Evolutionary conservation across 768 basidiomycete species (phyloP).

Genomic region (Russula griseocarnosa): DNA sequence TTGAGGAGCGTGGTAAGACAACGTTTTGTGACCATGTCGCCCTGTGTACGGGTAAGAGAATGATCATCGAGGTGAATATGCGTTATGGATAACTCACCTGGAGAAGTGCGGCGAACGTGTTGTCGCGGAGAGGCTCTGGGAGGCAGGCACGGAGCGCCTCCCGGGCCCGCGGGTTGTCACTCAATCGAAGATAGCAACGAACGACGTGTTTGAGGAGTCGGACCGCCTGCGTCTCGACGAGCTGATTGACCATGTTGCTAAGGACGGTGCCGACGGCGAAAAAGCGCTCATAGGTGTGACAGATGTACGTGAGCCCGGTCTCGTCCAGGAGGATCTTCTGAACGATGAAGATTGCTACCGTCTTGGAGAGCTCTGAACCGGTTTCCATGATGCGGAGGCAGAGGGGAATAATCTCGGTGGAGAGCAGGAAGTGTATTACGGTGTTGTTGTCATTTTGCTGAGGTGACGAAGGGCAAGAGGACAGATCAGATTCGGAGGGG

Average conservation of each 20-base stretch:
- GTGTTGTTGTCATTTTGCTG: slow-evolving; percentile 99
- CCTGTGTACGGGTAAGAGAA: slow-evolving; percentile 42
- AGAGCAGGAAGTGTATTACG: slow-evolving; percentile 97
- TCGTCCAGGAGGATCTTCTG: slow-evolving; percentile 98
- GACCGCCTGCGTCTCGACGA: slow-evolving; percentile 97
- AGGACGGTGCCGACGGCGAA: slow-evolving; percentile 98
- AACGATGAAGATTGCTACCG: slow-evolving; percentile 99
- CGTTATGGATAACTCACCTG: slow-evolving; percentile 54
- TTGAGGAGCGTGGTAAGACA: slow-evolving; percentile 87
- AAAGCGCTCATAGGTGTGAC: slow-evolving; percentile 99
- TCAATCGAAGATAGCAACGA: slow-evolving; percentile 90
- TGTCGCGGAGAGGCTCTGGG: slow-evolving; percentile 90
- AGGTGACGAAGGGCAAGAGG: not conserved
- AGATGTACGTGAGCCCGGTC: slow-evolving; percentile 96
- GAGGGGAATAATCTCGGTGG: slow-evolving; percentile 98
- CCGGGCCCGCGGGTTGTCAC: slow-evolving; percentile 92
- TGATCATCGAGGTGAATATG: not conserved
- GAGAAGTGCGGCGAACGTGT: slow-evolving; percentile 85
- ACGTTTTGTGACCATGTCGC: slow-evolving; percentile 97
- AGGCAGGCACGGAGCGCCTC: slow-evolving; percentile 94
- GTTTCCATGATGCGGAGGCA: slow-evolving; percentile 99
- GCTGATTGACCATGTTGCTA: slow-evolving; percentile 97
- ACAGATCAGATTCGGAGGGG: slow-evolving; percentile 1
- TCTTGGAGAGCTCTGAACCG: slow-evolving; percentile 96
- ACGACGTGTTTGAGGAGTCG: slow-evolving; percentile 96